Conservation (phyloP, 2,329 filamentous ascomycete species). For the Arthrobotrys conoides region DNA sequence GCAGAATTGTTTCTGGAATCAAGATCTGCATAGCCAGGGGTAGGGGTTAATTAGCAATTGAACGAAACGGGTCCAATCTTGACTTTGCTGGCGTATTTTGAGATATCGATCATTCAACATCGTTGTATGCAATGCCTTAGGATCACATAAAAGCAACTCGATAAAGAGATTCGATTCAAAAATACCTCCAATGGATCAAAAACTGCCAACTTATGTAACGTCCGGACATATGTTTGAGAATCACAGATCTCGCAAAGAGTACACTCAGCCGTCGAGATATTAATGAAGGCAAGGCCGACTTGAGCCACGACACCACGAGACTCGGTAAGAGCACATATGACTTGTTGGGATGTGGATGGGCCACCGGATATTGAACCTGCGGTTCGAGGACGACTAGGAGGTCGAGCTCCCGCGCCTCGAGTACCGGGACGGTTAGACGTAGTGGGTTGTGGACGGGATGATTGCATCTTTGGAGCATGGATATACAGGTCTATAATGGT, state of each 20-base stretch:
- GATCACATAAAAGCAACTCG: too few species aligned
- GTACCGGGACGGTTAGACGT: conserved; percentile 30
- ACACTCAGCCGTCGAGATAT: conserved; percentile 78
- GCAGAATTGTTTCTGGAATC: conserved; percentile 72
- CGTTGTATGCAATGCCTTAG: neutral
- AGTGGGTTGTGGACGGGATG: conserved; percentile 17
- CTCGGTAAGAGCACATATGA: conserved; percentile 90
- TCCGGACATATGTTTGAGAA: conserved; percentile 90
- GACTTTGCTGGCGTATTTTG: neutral
- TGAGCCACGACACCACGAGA: conserved; percentile 87
- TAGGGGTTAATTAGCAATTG: neutral
- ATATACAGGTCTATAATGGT: neutral
- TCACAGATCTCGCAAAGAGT: conserved; percentile 92
- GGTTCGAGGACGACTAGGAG: conserved; percentile 71
- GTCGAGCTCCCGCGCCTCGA: conserved; percentile 47
- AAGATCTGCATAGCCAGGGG: conserved; percentile 73
- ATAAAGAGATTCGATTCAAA: neutral
- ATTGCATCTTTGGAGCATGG: conserved; percentile 26
- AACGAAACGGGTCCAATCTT: neutral
- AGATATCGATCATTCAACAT: neutral
- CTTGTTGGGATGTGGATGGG: conserved; percentile 73
- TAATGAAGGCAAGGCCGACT: conserved; percentile 88
- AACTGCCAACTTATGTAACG: conserved; percentile 86
- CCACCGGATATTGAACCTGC: conserved; percentile 73
- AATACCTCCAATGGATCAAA: conserved; percentile 77